A percentile compares a stretch with the other conserved stretches of the same genome.
phyloP scores from a whole-genome alignment of 2,329 filamentous ascomycete genomes.

The Aureobasidium vineae region DNA sequence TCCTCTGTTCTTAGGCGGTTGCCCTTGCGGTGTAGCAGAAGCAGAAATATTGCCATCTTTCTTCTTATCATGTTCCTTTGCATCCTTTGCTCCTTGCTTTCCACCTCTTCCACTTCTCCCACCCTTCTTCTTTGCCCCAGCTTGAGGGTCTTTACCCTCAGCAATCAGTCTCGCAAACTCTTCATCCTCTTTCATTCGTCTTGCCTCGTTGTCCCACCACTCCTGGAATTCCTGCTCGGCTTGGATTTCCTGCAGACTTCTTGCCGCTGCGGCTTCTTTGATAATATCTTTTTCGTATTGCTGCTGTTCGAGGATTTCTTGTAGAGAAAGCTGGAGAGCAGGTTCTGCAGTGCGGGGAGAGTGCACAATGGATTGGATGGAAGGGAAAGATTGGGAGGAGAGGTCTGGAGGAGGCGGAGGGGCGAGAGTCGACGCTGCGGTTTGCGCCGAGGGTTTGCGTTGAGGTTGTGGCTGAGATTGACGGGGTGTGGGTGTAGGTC shows the following conservation, averaged over 20 bases:
- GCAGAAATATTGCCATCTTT: not conserved
- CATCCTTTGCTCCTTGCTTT: constrained; percentile 29
- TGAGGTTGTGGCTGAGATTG: not conserved
- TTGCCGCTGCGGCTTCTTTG: constrained; percentile 76
- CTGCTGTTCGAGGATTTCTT: constrained; percentile 86
- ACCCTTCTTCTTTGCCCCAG: constrained; percentile 29
- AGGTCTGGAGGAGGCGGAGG: constrained; percentile 34
- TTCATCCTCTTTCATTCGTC: constrained; percentile 52
- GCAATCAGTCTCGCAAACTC: constrained; percentile 21
- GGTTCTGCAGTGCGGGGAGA: constrained; percentile 61
- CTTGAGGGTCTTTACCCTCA: constrained; percentile 15
- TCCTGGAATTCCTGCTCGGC: constrained; percentile 95
- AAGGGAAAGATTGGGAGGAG: constrained; percentile 39
- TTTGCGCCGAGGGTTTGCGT: constrained; percentile 24
- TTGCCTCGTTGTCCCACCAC: constrained; percentile 90
- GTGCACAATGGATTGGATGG: constrained; percentile 50
- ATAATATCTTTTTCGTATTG: constrained; percentile 78
- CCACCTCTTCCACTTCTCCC: constrained; percentile 31
- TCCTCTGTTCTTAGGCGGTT: not conserved
- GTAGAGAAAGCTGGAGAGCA: constrained; percentile 69
- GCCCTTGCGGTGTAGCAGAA: not conserved
- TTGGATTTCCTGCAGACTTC: constrained; percentile 91
- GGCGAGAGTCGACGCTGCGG: constrained; percentile 4
- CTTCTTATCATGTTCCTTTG: constrained; percentile 28
- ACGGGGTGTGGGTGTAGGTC: constrained; percentile 25